These are phyloP conservation scores for Podospora tetraspora DNA, from an alignment of 495 filamentous ascomycete genomes.

Conservation along the genomic window DNA sequence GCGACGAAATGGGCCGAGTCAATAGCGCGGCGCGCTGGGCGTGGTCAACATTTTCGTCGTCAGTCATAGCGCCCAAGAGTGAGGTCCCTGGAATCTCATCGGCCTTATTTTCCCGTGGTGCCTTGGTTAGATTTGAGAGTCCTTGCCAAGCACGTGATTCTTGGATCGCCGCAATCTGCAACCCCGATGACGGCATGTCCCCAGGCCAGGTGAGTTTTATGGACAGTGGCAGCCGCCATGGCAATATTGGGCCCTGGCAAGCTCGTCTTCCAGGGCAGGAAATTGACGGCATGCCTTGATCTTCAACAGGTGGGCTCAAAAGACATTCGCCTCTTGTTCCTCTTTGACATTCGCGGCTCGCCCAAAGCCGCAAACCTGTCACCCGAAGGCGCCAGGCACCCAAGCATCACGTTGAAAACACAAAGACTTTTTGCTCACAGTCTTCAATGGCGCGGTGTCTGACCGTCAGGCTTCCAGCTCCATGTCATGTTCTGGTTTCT, in stretches of 20 bases:
- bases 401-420: background rate
- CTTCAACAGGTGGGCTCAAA: background rate
- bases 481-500: background rate
- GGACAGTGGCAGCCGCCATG: background rate
- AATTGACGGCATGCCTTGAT: background rate
- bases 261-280: background rate
- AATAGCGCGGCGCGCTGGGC: too few relatives aligned
- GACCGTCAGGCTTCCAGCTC: background rate
- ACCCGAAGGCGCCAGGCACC: background rate
- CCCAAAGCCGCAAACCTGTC: background rate
- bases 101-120: too few relatives aligned
- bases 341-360: background rate
- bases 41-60: too few relatives aligned
- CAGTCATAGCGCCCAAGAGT: too few relatives aligned
- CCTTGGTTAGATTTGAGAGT: background rate
- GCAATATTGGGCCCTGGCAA: background rate
- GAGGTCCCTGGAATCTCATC: too few relatives aligned
- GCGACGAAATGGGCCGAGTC: background rate
- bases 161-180: background rate
- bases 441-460: background rate
- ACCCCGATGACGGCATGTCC: background rate
- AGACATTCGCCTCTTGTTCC: background rate
- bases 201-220: too few relatives aligned
- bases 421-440: background rate
- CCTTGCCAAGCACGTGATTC: background rate